These are phyloP conservation scores for Hemisphaericaspora nanyangensis DNA, from an alignment of 805 yeast genomes.

Conservation along the genomic window DNA sequence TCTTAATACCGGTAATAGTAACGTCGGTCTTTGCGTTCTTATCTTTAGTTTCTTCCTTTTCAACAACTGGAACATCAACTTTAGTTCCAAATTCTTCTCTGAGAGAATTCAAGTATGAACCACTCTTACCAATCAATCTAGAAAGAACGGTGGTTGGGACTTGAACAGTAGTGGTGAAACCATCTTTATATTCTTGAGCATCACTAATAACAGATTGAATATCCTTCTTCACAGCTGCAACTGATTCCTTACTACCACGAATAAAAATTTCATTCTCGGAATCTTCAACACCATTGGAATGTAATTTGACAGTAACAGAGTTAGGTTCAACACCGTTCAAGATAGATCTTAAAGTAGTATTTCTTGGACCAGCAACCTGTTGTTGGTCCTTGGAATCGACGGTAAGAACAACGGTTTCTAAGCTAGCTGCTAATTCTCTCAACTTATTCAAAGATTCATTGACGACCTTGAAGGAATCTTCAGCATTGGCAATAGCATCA, in stretches of 20 bases:
- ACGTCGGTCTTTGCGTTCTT: constrained; percentile 42
- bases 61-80: constrained; percentile 65
- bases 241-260: constrained; percentile 68
- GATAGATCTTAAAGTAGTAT: constrained; percentile 51
- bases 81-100: constrained; percentile 72
- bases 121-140: constrained; percentile 87
- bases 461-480: constrained; percentile 53
- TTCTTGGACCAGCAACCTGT: constrained; percentile 52
- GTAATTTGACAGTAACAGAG: constrained; percentile 46
- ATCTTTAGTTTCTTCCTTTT: constrained; percentile 29
- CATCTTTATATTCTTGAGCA: constrained; percentile 47
- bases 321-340: constrained; percentile 32
- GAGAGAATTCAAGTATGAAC: constrained; percentile 64
- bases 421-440: constrained; percentile 53
- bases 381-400: constrained; percentile 56
- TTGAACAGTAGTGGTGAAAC: constrained; percentile 43
- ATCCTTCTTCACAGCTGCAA: constrained; percentile 49
- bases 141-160: constrained; percentile 69
- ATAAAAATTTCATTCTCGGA: constrained; percentile 54
- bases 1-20: constrained; percentile 70
- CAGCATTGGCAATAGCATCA: constrained; percentile 60
- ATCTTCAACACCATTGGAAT: constrained; percentile 30
- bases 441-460: constrained; percentile 52
- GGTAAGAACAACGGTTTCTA: constrained; percentile 48
- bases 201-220: constrained; percentile 54